phyloP scores from a whole-genome alignment of 1,284 basidiomycete species.

The Cryptococcus sp. region DNA sequence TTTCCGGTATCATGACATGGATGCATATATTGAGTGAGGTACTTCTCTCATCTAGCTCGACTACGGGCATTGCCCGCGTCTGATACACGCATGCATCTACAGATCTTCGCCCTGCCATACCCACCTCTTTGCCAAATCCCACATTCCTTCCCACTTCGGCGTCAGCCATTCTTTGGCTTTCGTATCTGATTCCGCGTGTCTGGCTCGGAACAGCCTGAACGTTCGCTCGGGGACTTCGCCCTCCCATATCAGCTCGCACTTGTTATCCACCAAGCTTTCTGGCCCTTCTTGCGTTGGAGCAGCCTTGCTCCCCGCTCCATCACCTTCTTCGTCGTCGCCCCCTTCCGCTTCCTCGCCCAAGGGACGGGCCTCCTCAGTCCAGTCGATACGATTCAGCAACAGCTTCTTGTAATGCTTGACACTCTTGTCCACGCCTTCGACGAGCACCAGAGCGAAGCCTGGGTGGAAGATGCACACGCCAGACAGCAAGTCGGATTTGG shows the following conservation, averaged over 20 bases:
- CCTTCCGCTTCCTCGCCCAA: constrained; percentile 63
- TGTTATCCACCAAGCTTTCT: constrained; percentile 74
- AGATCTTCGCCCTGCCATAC: constrained; percentile 52
- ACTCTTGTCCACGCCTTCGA: constrained; percentile 86
- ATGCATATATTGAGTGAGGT: background rate
- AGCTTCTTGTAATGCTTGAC: constrained; percentile 86
- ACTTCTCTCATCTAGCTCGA: background rate
- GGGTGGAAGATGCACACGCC: constrained; percentile 90
- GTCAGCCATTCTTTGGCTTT: constrained; percentile 84
- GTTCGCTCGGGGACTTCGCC: constrained; percentile 80
- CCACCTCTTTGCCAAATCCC: constrained; percentile 85
- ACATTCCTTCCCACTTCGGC: constrained; percentile 78
- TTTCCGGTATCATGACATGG: background rate
- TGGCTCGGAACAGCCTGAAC: constrained; percentile 79
- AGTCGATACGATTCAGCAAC: constrained; percentile 85
- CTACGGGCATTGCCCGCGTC: no score
- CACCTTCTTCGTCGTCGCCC: constrained; percentile 60
- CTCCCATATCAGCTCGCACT: constrained; percentile 90
- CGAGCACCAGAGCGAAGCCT: constrained; percentile 83
- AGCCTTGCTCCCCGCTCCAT: constrained; percentile 44
- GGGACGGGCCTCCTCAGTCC: constrained; percentile 87
- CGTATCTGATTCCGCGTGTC: constrained; percentile 80
- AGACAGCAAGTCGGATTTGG: constrained; percentile 82
- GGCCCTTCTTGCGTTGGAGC: constrained; percentile 42
- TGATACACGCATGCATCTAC: constrained; percentile 12